Conservation (phyloP, 2,329 filamentous ascomycete genomes). For the Diaporthe sp. region DNA sequence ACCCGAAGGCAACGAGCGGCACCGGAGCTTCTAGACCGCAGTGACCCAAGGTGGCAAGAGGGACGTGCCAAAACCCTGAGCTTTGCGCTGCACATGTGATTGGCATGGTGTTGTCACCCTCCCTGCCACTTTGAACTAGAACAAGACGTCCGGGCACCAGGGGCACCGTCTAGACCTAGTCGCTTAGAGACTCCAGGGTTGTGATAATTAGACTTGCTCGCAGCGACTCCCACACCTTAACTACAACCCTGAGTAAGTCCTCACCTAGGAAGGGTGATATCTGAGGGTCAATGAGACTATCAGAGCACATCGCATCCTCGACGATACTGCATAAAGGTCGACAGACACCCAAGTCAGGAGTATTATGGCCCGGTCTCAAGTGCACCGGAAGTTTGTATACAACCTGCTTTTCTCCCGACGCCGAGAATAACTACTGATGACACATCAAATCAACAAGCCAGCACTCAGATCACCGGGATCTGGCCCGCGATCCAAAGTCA, state of each 20-base stretch:
- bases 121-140: neutral
- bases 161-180: neutral
- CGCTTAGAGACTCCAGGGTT: neutral
- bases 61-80: slow-evolving; percentile 23
- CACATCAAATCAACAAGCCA: neutral
- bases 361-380: neutral
- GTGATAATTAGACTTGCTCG: neutral
- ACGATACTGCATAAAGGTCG: neutral
- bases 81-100: slow-evolving; percentile 24
- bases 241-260: neutral
- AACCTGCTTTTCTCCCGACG: no score
- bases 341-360: neutral
- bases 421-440: neutral
- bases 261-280: neutral
- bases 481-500: neutral
- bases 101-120: neutral
- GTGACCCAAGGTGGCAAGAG: slow-evolving; percentile 15
- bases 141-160: slow-evolving; percentile 2
- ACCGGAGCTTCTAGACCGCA: slow-evolving; percentile 6
- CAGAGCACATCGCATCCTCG: neutral
- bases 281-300: neutral
- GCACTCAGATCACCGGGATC: neutral
- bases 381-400: neutral
- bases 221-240: neutral
- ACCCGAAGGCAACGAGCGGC: neutral